These are phyloP conservation scores for Diaporthe destruens DNA, from an alignment of 2,329 filamentous ascomycete genomes.

Conservation along the genomic window DNA sequence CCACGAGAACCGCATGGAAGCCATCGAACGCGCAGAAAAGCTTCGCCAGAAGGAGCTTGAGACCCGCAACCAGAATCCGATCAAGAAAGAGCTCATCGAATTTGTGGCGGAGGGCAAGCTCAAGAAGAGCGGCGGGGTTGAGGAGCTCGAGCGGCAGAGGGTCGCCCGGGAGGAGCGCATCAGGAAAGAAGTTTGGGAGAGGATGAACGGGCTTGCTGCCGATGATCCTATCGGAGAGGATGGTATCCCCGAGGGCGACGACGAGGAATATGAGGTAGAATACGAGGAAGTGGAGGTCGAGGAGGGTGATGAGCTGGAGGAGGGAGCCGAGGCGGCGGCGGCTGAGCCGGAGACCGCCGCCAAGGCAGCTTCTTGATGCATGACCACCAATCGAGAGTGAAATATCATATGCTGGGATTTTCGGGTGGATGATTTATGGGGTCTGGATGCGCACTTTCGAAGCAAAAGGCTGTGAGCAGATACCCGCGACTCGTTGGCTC, in stretches of 20 bases:
- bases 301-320: constrained; percentile 28
- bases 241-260: constrained; percentile 43
- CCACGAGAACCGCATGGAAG: constrained; percentile 91
- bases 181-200: constrained; percentile 81
- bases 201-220: constrained; percentile 69
- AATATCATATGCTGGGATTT: constrained; percentile 15
- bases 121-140: constrained; percentile 95
- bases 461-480: constrained; percentile 21
- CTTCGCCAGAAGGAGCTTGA: constrained; percentile 89
- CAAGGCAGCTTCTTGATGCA: constrained; percentile 32
- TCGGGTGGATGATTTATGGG: constrained; percentile 20
- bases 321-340: constrained; percentile 19
- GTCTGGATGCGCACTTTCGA: not conserved
- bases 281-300: constrained; percentile 28
- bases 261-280: constrained; percentile 36
- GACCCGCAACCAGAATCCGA: constrained; percentile 77
- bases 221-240: constrained; percentile 58
- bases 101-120: constrained; percentile 93
- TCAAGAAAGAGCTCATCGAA: constrained; percentile 85
- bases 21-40: constrained; percentile 97
- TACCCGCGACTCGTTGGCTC: constrained; percentile 22
- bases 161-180: constrained; percentile 89
- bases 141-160: constrained; percentile 89
- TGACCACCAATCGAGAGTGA: not conserved
- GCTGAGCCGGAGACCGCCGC: constrained; percentile 27